Base-by-base conservation (phyloP, 371 early-diverging fungal species). In the Polyrhizophydium stewartii region DNA sequence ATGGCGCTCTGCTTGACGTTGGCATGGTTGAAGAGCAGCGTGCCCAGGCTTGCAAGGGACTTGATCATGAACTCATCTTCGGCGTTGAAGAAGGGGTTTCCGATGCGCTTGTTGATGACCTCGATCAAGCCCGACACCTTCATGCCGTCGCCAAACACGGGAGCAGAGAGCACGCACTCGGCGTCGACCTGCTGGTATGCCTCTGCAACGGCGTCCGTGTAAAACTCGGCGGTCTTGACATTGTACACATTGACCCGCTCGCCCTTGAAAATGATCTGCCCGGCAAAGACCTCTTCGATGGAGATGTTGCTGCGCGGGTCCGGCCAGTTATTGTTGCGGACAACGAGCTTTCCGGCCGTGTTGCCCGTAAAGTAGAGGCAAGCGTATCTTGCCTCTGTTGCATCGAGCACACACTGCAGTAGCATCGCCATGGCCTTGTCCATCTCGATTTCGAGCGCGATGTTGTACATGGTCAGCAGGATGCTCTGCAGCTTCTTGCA, bases 11-110 rank as follows among this genome's bases (percentile, higher is more conserved):
- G 55, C 25, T 38, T 22, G 0, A 60, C 55, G 21, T 50, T 37
- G 24, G 51, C 25, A 3, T 62, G 68, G 27, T 59, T 65, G 16
- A 68, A 35, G 56, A 75, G 46, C 30, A 74, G 17, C 6, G 70
- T 70, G 66, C 73, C 68, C 28, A 79, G 25, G 41, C 67, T 63
- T 24, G 66, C 56, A 13, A 77, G 51, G 21, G 60, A 53, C 55
- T 64, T 64, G 16, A 70, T 25, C 56, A 75, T 58, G 46, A 69
- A 67, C 55, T 76, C 75, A 57, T 79, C 80, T 56, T 79, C 76
- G 9, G 73, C 71, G 28, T 53, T 63, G 53, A 79, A 79, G 51
- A 63, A 73, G 10, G 77, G 80, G 16, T 63, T 24, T 21, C 51
- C 40, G 13, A 32, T 1, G 6, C 28, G 43, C 57, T 78, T 78